Evolutionary conservation across 768 basidiomycete genomes (phyloP).

Genomic region (Pleurotus eryngii): DNA sequence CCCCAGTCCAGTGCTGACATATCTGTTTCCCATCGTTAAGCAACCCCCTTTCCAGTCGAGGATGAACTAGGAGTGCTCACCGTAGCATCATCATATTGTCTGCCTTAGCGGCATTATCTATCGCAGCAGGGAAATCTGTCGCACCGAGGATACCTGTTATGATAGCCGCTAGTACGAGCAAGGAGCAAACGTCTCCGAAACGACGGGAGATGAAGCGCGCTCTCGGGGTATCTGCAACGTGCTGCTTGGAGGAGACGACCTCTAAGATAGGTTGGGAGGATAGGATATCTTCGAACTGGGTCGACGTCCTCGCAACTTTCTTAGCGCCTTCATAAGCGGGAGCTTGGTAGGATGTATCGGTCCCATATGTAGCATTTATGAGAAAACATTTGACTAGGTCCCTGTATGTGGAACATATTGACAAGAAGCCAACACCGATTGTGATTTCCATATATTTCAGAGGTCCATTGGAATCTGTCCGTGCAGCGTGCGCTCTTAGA

Average conservation of each 20-base stretch:
- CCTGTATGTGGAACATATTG: constrained; percentile 30
- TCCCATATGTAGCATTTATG: constrained; percentile 36
- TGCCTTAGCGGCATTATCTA: constrained; percentile 16
- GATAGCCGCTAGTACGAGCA: constrained; percentile 27
- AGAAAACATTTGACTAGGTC: constrained; percentile 34
- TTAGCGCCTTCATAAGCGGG: constrained; percentile 22
- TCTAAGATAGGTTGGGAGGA: constrained; percentile 17
- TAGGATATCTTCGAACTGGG: constrained; percentile 10
- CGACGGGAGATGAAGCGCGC: constrained; percentile 27
- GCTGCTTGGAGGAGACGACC: constrained; percentile 12
- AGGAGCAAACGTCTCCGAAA: constrained; percentile 18
- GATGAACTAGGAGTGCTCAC: constrained; percentile 16
- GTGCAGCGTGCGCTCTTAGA: constrained; percentile 22
- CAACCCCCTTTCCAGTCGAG: background rate
- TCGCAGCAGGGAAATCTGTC: constrained; percentile 14
- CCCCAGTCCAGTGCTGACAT: constrained; percentile 19
- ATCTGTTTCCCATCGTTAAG: constrained; percentile 12
- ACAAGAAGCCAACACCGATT: constrained; percentile 30
- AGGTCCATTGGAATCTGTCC: constrained; percentile 12
- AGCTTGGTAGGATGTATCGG: constrained; percentile 24
- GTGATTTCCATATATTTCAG: constrained; percentile 22
- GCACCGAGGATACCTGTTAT: constrained; percentile 29
- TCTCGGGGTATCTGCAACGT: constrained; percentile 23
- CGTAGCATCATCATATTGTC: constrained; percentile 11
- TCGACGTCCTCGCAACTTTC: background rate